A percentile compares a stretch with the other conserved stretches of the same genome.
phyloP scores from a whole-genome alignment of 345 rosid genomes.

The Laguncularia racemosa region DNA sequence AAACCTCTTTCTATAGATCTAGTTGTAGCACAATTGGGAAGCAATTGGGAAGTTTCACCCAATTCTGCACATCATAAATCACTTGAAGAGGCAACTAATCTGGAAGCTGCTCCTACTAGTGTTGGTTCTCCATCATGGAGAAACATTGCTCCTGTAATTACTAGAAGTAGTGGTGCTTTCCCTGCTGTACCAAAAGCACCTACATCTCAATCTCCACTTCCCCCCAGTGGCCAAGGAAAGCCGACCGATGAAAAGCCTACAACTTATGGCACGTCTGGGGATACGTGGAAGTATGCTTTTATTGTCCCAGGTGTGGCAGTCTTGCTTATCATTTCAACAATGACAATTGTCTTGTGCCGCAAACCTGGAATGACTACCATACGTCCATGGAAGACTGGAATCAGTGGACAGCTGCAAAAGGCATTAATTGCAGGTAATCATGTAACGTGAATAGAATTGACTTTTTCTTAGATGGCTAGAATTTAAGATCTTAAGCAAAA shows the following conservation, averaged over 20 bases:
- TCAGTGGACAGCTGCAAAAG: constrained; percentile 92
- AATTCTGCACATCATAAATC: constrained; percentile 51
- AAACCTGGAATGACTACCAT: constrained; percentile 50
- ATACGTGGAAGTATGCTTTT: constrained; percentile 39
- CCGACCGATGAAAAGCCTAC: background rate
- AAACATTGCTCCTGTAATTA: constrained; percentile 31
- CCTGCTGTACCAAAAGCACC: constrained; percentile 55
- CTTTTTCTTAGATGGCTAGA: no score
- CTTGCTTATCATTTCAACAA: constrained; percentile 21
- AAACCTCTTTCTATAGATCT: constrained; percentile 17
- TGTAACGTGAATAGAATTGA: no score
- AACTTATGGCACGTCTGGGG: no score
- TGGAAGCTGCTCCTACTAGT: constrained; percentile 43
- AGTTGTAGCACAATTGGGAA: constrained; percentile 14
- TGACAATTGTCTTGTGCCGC: constrained; percentile 30
- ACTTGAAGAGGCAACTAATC: constrained; percentile 54
- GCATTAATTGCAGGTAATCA: constrained; percentile 71
- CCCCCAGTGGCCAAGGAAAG: constrained; percentile 3
- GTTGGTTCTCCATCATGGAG: constrained; percentile 25
- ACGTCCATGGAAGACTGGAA: constrained; percentile 92
- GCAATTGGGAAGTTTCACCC: constrained; percentile 23
- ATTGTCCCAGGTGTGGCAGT: constrained; percentile 23
- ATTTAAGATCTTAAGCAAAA: no score
- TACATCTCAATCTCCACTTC: constrained; percentile 18
- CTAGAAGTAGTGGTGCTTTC: constrained; percentile 76